phyloP scores from a whole-genome alignment of 176 grass and related monocot species.

The Lolium rigidum region DNA sequence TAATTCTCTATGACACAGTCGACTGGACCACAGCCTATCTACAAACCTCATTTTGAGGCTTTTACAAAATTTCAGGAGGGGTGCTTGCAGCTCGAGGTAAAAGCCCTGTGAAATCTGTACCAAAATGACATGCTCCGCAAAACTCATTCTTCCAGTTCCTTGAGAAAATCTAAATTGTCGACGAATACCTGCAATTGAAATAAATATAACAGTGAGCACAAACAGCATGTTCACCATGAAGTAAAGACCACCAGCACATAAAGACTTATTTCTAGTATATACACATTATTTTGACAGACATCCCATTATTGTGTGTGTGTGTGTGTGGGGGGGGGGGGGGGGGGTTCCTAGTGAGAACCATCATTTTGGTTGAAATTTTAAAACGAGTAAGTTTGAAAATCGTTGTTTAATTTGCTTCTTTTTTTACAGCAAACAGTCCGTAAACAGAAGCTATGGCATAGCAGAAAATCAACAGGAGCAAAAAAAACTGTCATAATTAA shows the following conservation, averaged over 20 bases:
- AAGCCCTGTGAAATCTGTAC: constrained; percentile 24
- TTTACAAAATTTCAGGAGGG: constrained; percentile 42
- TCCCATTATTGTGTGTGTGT: no score
- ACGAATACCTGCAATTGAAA: constrained; percentile 73
- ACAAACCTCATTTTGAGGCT: constrained; percentile 56
- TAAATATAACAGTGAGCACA: not conserved
- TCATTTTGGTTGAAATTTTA: not conserved
- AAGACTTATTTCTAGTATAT: not conserved
- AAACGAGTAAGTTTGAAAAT: constrained; percentile 2
- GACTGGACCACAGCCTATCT: constrained; percentile 51
- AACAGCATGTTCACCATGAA: not conserved
- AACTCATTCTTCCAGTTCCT: constrained; percentile 79
- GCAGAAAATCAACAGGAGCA: constrained; percentile 8
- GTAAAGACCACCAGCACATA: constrained; percentile 35
- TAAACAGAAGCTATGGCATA: not conserved
- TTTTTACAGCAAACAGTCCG: not conserved
- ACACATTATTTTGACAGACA: not conserved
- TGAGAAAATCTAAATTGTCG: constrained; percentile 91
- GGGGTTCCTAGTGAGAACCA: not conserved
- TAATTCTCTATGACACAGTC: constrained; percentile 48
- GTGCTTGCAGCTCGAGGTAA: constrained; percentile 14
- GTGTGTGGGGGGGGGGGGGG: no score
- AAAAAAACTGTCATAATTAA: constrained; percentile 33
- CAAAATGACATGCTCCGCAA: constrained; percentile 30
- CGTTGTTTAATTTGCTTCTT: not conserved